Evolutionary conservation across 2,329 filamentous ascomycete species (phyloP).

Genomic region (Escovopsis sp.): DNA sequence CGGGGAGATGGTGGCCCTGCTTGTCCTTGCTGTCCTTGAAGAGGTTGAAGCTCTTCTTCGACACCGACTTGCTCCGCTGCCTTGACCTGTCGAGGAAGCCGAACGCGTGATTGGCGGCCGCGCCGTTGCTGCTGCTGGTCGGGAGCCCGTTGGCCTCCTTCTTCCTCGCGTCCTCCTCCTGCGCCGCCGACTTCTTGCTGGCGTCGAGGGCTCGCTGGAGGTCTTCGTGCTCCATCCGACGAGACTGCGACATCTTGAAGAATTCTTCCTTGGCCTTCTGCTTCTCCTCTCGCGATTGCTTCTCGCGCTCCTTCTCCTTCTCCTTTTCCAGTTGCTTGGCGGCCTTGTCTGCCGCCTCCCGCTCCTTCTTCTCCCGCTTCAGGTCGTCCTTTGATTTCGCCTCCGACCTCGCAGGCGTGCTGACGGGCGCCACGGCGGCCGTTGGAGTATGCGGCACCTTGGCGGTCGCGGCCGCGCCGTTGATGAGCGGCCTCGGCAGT

Average conservation of each 20-base stretch:
- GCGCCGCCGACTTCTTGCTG: conserved; percentile 46
- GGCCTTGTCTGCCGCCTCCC: conserved; percentile 38
- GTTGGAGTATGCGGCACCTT: background rate
- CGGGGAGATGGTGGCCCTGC: conserved; percentile 9
- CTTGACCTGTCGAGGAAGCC: conserved; percentile 50
- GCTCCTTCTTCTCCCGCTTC: conserved; percentile 55
- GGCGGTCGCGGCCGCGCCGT: background rate
- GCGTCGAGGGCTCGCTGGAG: conserved; percentile 47
- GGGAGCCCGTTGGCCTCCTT: conserved; percentile 23
- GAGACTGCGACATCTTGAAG: conserved; percentile 33
- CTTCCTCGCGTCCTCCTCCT: conserved; percentile 29
- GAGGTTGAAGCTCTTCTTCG: conserved; percentile 59
- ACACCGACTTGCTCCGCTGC: conserved; percentile 62
- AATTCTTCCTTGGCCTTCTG: conserved; percentile 35
- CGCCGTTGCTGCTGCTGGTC: conserved; percentile 13
- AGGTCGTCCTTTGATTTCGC: conserved; percentile 43
- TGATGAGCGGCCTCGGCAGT: background rate
- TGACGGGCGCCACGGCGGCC: conserved; percentile 5
- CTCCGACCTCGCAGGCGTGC: conserved; percentile 13
- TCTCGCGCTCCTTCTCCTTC: conserved; percentile 31
- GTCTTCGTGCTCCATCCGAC: conserved; percentile 45
- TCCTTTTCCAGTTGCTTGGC: conserved; percentile 21
- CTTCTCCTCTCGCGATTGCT: conserved; percentile 24
- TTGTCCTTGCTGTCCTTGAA: conserved; percentile 41
- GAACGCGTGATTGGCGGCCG: conserved; percentile 10